Conservation (phyloP, 345 rosid species). For the Citrus glauca region DNA sequence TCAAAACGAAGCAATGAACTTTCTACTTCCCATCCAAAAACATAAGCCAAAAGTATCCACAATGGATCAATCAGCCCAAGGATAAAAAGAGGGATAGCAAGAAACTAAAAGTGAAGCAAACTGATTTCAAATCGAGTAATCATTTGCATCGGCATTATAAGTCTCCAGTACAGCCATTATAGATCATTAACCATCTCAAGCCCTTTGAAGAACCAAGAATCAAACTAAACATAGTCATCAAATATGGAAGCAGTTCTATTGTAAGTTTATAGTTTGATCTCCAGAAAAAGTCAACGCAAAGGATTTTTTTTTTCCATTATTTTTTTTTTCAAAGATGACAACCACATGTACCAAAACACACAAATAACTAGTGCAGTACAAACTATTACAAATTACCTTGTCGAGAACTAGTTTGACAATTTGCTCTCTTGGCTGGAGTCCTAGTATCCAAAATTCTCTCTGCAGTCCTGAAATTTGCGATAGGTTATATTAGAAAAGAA, state of each 20-base stretch:
- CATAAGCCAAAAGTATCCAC: neutral
- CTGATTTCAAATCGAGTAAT: neutral
- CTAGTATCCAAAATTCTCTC: constrained; percentile 61
- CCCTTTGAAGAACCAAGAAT: neutral
- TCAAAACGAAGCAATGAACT: neutral
- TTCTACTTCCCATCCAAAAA: neutral
- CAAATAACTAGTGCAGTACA: neutral
- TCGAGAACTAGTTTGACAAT: constrained; percentile 40
- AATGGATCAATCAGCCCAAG: neutral
- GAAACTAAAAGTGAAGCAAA: neutral
- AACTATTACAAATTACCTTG: constrained; percentile 42
- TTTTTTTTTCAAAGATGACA: neutral
- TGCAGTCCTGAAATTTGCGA: constrained; percentile 46
- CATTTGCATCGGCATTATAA: neutral
- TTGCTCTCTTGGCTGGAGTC: constrained; percentile 61
- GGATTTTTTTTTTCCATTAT: too few relatives aligned
- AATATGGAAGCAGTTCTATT: neutral
- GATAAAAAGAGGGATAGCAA: neutral
- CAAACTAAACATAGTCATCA: neutral
- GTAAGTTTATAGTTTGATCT: neutral
- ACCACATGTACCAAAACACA: neutral
- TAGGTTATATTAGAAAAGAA: neutral
- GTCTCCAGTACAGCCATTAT: neutral
- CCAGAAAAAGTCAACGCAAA: too few relatives aligned
- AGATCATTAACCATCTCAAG: neutral